Evolutionary conservation across 2,329 filamentous ascomycete species (phyloP).

Genomic region (Phaeosphaeria sp.): DNA sequence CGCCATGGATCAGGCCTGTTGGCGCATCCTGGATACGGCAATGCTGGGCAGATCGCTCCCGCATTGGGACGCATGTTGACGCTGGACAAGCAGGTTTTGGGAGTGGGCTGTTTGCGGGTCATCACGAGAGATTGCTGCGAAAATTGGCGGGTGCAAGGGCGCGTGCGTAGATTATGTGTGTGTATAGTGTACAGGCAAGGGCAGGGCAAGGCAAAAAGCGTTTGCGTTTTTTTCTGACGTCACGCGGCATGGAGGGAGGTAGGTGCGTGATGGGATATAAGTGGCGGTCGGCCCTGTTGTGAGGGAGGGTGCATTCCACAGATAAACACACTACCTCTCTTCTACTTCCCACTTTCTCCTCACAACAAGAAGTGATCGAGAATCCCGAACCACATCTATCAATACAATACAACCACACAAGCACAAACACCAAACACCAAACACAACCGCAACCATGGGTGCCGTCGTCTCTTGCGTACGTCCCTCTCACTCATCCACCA

Average conservation of each 20-base stretch:
- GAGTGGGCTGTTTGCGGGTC: constrained; percentile 9
- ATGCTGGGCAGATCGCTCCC: constrained; percentile 2
- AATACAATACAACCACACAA: constrained; percentile 3
- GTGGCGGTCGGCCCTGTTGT: constrained; percentile 1
- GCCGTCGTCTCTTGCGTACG: constrained; percentile 84
- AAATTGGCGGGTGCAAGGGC: constrained; percentile 1
- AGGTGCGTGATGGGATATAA: constrained; percentile 4
- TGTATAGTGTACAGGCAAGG: too few relatives aligned
- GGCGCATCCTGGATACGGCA: background rate
- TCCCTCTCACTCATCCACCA: constrained; percentile 25
- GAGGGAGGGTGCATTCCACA: constrained; percentile 2
- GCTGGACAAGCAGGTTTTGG: constrained; percentile 16
- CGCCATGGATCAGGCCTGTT: constrained; percentile 1
- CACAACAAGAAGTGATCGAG: background rate
- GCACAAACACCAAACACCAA: constrained; percentile 16
- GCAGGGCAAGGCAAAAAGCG: background rate
- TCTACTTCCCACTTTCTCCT: background rate
- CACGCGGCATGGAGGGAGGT: background rate
- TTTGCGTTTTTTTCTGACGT: background rate
- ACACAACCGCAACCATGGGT: constrained; percentile 68
- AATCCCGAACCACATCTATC: background rate
- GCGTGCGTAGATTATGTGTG: constrained; percentile 5
- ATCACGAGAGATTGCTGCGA: constrained; percentile 1
- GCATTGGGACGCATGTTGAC: background rate
- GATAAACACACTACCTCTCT: background rate